These are phyloP conservation scores for Paraurostyla sp. DNA, from an alignment of 73 alveolate genomes.

Conservation along the genomic window DNA sequence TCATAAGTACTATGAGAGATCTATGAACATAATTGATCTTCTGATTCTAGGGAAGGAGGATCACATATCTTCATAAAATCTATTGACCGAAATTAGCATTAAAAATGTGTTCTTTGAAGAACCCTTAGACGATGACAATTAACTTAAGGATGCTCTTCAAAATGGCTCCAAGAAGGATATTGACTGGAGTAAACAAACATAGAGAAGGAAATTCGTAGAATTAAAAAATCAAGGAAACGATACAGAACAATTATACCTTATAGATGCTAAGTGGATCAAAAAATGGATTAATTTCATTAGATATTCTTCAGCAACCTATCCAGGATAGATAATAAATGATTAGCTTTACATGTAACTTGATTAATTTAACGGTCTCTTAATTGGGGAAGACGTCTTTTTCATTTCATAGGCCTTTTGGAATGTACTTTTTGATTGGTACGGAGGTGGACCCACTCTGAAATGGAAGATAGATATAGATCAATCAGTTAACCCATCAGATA, in stretches of 20 bases:
- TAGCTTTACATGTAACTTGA: neutral
- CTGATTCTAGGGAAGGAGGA: conserved; percentile 22
- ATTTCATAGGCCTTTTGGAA: conserved; percentile 25
- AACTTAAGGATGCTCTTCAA: neutral
- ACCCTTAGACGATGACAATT: conserved; percentile 32
- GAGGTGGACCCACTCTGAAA: conserved; percentile 60
- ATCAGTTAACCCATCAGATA: neutral
- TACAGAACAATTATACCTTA: conserved; percentile 38
- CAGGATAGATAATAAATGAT: conserved; percentile 55
- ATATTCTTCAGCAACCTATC: neutral
- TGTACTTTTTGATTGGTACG: conserved; percentile 3
- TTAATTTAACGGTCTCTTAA: neutral
- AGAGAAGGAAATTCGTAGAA: neutral
- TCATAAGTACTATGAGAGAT: conserved; percentile 16
- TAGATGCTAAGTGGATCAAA: conserved; percentile 42
- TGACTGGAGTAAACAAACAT: neutral
- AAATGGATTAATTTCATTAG: conserved; percentile 17
- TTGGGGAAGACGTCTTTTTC: conserved; percentile 49
- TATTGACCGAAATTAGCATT: neutral
- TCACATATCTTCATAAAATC: neutral
- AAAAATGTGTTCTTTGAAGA: conserved; percentile 51
- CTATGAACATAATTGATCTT: conserved; percentile 40
- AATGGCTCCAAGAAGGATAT: neutral
- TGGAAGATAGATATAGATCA: conserved; percentile 44
- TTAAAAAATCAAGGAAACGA: conserved; percentile 28